Evolutionary conservation across 208 protist genomes (phyloP), one percentile per base, ranked within the genome.

Genomic region (Kentomonas sorsogonicus): DNA sequence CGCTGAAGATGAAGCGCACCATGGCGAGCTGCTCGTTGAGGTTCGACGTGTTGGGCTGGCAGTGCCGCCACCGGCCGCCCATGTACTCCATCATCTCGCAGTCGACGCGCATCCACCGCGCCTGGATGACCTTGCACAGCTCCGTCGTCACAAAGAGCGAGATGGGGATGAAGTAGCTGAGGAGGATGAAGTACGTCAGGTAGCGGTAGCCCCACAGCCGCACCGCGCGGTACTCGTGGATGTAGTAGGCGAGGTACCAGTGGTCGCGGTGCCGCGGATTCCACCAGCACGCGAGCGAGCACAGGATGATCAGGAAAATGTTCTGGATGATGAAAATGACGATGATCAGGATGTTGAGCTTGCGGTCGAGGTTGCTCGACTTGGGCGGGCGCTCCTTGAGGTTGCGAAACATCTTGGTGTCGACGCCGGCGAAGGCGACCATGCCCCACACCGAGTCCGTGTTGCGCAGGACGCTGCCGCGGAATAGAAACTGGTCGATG

Each of bases 401-500:
- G 54, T 97, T 97, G 34, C 73, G 79, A 40, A 95, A 86, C 71
- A 97, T 79, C 58, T 97, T 98, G 0, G 93, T 97, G 60, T 96
- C 81, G 9, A 78, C 58, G 31, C 95, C 90, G 0, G 96, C 89
- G 66, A 96, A 98, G 38, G 84, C 67, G n/a, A 96, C 89, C 55
- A 97, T 78, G 33, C 90, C 93, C 77, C 93, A 96, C 10, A 94
- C 64, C 78, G 88, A 97, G 34, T 94, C 74, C 26, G 94, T 97
- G 68, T 97, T 97, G 53, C 81, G 79, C 29, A 98, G 60, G 0
- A 93, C 64, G 60, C 79, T 93, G 39, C 91, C 90, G 25, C 94
- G 79, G 55, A 95, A 95, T 0, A 97, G 54, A 47, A 98, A 86
- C 61, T 97, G 83, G 13, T 91, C 72, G 16, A 95, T 22, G 34